These are phyloP conservation scores for Lophium mytilinum DNA, from an alignment of 495 filamentous ascomycete genomes.

Conservation along the genomic window DNA sequence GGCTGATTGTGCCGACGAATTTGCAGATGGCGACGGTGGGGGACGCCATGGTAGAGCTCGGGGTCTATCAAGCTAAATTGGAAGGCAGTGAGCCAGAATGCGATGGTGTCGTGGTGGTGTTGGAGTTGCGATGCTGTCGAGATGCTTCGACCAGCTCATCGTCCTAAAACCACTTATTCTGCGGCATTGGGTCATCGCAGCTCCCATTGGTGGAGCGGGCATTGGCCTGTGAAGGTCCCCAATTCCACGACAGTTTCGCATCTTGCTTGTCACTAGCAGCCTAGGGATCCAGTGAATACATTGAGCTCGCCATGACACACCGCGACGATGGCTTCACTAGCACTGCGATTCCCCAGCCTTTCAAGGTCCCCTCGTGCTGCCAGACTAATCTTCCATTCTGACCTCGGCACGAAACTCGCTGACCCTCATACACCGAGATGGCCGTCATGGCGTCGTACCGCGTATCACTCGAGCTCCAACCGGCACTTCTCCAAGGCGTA, in stretches of 20 bases:
- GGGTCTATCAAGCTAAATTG: background rate
- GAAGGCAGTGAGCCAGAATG: background rate
- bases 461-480: conserved; percentile 3
- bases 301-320: too few relatives aligned
- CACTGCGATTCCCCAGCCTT: too few relatives aligned
- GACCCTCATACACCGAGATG: background rate
- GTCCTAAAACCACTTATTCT: too few relatives aligned
- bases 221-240: too few relatives aligned
- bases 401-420: conserved; percentile 12
- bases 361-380: background rate
- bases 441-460: background rate
- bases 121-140: conserved; percentile 8
- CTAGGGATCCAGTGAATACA: too few relatives aligned
- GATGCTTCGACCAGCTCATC: background rate
- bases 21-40: conserved; percentile 66
- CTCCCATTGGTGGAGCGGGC: too few relatives aligned
- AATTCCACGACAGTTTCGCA: too few relatives aligned
- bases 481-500: conserved; percentile 6
- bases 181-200: too few relatives aligned
- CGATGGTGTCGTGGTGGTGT: background rate
- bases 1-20: conserved; percentile 80
- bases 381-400: background rate
- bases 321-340: too few relatives aligned
- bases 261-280: too few relatives aligned
- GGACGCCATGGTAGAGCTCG: conserved; percentile 50